phyloP scores from a whole-genome alignment of 129 eudicot species.

The Heracleum sosnowskyi region DNA sequence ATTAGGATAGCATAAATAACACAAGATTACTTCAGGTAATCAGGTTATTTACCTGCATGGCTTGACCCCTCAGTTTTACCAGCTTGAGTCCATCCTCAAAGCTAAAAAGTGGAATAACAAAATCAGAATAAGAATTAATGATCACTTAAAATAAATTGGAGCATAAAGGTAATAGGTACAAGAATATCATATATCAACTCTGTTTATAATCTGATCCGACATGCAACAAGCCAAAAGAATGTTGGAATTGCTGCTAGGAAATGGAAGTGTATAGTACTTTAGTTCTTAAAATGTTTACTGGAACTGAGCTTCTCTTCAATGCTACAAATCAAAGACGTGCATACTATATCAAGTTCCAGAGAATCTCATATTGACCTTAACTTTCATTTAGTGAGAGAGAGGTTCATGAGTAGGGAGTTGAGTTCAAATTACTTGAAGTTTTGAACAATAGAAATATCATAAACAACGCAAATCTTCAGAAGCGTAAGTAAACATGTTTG shows the following conservation, averaged over 20 bases:
- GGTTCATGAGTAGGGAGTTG: background rate
- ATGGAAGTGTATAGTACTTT: background rate
- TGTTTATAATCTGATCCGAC: background rate
- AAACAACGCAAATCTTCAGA: background rate
- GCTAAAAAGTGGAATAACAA: constrained; percentile 28
- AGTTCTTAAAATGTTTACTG: background rate
- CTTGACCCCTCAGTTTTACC: constrained; percentile 95
- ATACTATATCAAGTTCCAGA: background rate
- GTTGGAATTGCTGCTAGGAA: background rate
- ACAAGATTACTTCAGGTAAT: background rate
- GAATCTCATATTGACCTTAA: background rate
- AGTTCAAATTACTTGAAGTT: background rate
- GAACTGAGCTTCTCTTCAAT: background rate
- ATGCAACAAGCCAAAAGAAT: background rate
- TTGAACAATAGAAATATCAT: background rate
- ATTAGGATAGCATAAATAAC: background rate
- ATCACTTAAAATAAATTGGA: background rate
- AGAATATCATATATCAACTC: background rate
- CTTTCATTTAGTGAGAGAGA: background rate
- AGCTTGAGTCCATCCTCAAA: constrained; percentile 97
- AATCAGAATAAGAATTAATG: background rate
- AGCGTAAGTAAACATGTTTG: background rate
- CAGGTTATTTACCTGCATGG: constrained; percentile 66
- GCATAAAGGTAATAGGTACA: background rate
- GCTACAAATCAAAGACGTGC: background rate